A percentile compares a stretch with the other conserved stretches of the same genome.
phyloP scores from a whole-genome alignment of 164 flowering plant genomes.

The Malania oleifera region DNA sequence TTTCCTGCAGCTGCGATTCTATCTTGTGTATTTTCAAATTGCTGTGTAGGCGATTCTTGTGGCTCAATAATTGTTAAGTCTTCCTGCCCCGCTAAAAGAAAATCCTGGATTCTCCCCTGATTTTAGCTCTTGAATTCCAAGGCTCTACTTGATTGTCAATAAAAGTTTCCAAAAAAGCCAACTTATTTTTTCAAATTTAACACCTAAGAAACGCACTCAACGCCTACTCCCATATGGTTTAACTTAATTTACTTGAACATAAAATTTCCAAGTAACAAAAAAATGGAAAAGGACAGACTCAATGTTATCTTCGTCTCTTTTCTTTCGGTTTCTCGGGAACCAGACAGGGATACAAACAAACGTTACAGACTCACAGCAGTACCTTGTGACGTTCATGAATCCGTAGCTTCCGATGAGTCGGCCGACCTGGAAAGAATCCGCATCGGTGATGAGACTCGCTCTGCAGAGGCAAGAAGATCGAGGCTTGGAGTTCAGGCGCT shows the following conservation, averaged over 20 bases:
- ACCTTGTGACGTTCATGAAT: constrained; percentile 90
- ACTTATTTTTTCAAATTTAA: neutral
- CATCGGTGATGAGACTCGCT: constrained; percentile 47
- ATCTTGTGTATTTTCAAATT: no score
- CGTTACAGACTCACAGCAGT: neutral
- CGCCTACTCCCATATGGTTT: no score
- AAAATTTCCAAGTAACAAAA: no score
- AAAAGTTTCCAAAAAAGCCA: neutral
- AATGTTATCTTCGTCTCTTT: neutral
- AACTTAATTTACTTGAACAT: no score
- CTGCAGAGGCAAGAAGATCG: constrained; percentile 5
- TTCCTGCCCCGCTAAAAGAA: no score
- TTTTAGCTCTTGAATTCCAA: no score
- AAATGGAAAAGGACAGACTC: no score
- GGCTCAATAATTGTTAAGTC: no score
- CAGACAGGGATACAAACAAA: neutral
- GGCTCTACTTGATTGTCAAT: neutral
- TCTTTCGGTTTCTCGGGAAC: neutral
- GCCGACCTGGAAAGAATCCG: constrained; percentile 78
- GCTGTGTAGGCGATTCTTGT: no score
- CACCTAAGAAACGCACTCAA: no score
- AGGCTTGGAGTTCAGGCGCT: constrained; percentile 3
- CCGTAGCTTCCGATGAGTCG: constrained; percentile 79
- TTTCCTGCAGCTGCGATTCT: no score
- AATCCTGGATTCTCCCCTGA: no score